Evolutionary conservation across 495 filamentous ascomycete genomes (phyloP), one percentile per base, ranked within the genome.

Genomic region (Sordaria brevicollis): DNA sequence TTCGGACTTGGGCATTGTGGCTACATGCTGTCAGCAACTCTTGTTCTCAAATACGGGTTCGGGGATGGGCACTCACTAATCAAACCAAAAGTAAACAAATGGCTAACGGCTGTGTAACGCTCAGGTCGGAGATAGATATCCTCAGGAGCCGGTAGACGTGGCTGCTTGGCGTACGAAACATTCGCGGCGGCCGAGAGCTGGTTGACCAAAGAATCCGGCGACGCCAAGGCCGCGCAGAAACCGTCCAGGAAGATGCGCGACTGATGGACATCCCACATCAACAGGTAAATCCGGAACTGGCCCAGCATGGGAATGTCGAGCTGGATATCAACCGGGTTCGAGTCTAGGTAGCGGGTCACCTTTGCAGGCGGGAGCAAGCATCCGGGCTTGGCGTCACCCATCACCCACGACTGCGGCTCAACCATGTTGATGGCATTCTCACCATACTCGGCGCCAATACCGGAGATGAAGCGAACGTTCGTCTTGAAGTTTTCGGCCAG

Each of bases 271-370:
- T 89, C 81, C 54, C 84, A 85, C 13, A 86, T 84, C 65, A 92
- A 83, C 68, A 91, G 83, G 76, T 88, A 91, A 29, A 91, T 82
- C 25, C 88, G 83, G 79, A 92, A 92, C 71, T 92, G 90, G 11
- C 89, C 85, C 5, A 91, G 76, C 71, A 89, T 81, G 1, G 90
- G 89, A n/a, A 91, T 89, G 73, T 91, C 89, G 5, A 91, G 84
- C 73, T 92, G 89, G 33, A 92, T 81, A 70, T 91, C 87, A 29
- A 92, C 86, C 1, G 89, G 89, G 70, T 92, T 92, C 5, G 88
- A 85, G 72, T 91, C 90, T 65, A 91, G 81, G 72, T 88, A 92
- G 17, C 89, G 81, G 0, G 87, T 89, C 8, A 89, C 89, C 75
- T 86, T 88, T 21, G 86, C 85, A 10, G 90, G 89, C 8, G 84